Evolutionary conservation across 257 asterid species (phyloP), one percentile per base, ranked within the genome.

Genomic region (Nicotiana attenuata): DNA sequence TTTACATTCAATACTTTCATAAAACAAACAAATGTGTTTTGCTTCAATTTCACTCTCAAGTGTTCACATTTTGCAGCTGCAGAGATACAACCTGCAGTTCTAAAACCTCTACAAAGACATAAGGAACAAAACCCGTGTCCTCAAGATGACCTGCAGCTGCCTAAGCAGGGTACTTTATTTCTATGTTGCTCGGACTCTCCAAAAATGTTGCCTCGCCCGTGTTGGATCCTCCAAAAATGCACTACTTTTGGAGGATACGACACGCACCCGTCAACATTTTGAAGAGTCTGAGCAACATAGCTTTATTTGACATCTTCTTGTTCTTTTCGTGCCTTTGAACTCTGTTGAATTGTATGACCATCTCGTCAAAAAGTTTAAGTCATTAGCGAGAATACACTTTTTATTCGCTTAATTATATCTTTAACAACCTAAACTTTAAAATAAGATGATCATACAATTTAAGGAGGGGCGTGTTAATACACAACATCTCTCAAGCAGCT

Each of bases 131-230:
- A 33, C 59, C 77, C 85, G 61, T 55, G 76, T 24, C 83, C 88
- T 53, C 82, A 86, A 71, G 56, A 85, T 35, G 85, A 85, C 31
- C 56, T 78, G 80, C 86, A 65, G 26, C 86, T 45, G 35, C 66
- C 83, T 20, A 88, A 85, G 83, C 87, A 84, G 83, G 92, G 97
- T 91, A 85, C 28, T 24, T 24, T 15, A 29, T 29, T 29, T 29
- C 31, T 29, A 29, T 29, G 31, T 29, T 29, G 31, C 31, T 29
- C 31, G 31, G 31, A 29, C 31, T 29, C 31, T 29, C 31, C 3
- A 29, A 29, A 29, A 29, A 1, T 29, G 3, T 29, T 29, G 3
- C 3, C 3, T 2, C 31, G 1, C 31, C 31, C 31, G 31, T 29
- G 31, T 29, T 2, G 31, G 31, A 29, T 29, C 31, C 31, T 29